Conservation (phyloP, 2,329 filamentous ascomycete species). For the Nigrograna mackinnonii region DNA sequence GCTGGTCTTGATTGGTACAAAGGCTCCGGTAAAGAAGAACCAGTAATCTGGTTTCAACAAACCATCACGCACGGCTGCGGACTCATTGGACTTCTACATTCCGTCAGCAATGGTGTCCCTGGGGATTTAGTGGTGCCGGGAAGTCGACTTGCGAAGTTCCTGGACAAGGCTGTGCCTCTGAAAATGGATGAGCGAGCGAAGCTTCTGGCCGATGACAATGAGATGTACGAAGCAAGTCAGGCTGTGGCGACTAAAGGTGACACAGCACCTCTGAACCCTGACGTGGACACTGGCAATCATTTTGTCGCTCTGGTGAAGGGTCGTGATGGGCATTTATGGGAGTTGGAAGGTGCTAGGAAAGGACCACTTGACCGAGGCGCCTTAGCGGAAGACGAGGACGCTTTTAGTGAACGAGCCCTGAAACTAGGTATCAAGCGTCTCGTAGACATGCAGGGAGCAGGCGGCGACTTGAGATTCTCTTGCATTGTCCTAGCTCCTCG, state of each 20-base stretch:
- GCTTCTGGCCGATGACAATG: slow-evolving; percentile 72
- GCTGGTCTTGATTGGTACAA: slow-evolving; percentile 43
- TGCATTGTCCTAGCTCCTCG: slow-evolving; percentile 60
- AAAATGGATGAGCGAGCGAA: slow-evolving; percentile 65
- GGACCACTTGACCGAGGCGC: slow-evolving; percentile 68
- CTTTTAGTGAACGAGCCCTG: slow-evolving; percentile 69
- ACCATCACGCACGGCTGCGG: slow-evolving; percentile 60
- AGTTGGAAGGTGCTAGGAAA: slow-evolving; percentile 72
- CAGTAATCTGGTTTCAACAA: slow-evolving; percentile 59
- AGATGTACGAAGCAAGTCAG: slow-evolving; percentile 74
- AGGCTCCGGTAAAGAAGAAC: slow-evolving; percentile 49
- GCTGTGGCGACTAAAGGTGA: slow-evolving; percentile 75
- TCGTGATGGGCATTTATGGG: slow-evolving; percentile 72
- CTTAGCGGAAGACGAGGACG: slow-evolving; percentile 46
- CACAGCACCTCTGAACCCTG: slow-evolving; percentile 72
- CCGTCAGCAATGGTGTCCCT: slow-evolving; percentile 51
- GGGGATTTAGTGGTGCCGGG: slow-evolving; percentile 43
- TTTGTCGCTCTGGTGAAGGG: slow-evolving; percentile 89
- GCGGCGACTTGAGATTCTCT: slow-evolving; percentile 63
- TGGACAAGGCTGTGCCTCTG: slow-evolving; percentile 65
- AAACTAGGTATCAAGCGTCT: slow-evolving; percentile 66
- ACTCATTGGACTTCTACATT: slow-evolving; percentile 57
- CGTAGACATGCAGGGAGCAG: slow-evolving; percentile 53
- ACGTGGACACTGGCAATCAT: slow-evolving; percentile 76
- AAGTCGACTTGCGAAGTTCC: slow-evolving; percentile 46